These are phyloP conservation scores for Kockiozyma suomiensis DNA, from an alignment of 805 yeast species.

Conservation along the genomic window DNA sequence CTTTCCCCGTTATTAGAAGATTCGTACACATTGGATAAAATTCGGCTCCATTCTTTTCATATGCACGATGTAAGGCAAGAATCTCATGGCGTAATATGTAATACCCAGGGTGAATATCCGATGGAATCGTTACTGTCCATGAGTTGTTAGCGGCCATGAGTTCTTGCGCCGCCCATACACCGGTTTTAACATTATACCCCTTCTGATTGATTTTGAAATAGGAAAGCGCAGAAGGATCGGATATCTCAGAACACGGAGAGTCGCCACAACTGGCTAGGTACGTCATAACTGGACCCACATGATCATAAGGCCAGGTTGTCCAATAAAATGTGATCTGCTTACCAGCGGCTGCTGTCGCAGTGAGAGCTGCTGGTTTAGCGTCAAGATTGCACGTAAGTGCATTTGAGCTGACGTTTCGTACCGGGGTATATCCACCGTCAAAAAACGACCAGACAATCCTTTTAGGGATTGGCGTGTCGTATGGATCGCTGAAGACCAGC, in stretches of 20 bases:
- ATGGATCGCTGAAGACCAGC: background rate
- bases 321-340: background rate
- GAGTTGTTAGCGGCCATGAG: background rate
- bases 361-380: conserved; percentile 1
- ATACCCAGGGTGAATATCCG: background rate
- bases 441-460: background rate
- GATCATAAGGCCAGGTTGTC: background rate
- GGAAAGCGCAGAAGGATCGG: background rate
- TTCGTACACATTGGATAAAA: conserved; percentile 1
- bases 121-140: background rate
- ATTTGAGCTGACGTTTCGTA: background rate
- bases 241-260: background rate
- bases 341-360: background rate
- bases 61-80: background rate
- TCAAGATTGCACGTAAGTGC: background rate
- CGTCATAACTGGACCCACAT: conserved; percentile 1
- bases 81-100: background rate
- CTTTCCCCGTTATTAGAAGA: background rate
- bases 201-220: background rate
- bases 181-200: background rate
- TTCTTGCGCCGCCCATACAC: background rate
- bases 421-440: background rate
- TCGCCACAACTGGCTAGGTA: background rate
- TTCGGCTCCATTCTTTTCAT: background rate
- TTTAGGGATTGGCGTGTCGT: background rate